Conservation (phyloP, 768 basidiomycete genomes). For the Pulveroboletus ravenelii region DNA sequence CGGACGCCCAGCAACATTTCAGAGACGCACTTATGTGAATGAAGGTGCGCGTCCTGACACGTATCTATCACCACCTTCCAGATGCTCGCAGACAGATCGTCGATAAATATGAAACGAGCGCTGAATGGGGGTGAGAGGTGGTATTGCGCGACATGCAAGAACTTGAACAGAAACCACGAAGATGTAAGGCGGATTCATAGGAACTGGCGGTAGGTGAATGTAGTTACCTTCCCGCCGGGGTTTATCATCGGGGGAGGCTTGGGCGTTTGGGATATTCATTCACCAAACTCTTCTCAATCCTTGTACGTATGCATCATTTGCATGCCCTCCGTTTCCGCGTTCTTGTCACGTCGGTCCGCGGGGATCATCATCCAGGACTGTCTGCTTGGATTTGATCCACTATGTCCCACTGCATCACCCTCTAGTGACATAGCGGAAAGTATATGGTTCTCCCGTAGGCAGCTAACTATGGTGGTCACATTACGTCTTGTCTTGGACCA, state of each 20-base stretch:
- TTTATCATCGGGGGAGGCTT: not conserved
- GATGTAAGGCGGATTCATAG: constrained; percentile 37
- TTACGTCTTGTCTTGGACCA: constrained; percentile 41
- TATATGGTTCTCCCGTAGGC: constrained; percentile 9
- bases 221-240: not conserved
- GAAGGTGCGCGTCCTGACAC: constrained; percentile 26
- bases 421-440: constrained; percentile 1
- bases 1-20: constrained; percentile 23
- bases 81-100: constrained; percentile 38
- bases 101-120: constrained; percentile 13
- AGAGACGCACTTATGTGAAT: constrained; percentile 25
- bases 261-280: constrained; percentile 19
- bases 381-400: constrained; percentile 35
- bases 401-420: constrained; percentile 27
- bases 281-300: constrained; percentile 34
- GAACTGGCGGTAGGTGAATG: constrained; percentile 38
- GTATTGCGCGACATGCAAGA: constrained; percentile 31
- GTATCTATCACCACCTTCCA: constrained; percentile 34
- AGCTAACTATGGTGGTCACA: constrained; percentile 34
- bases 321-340: constrained; percentile 32
- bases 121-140: constrained; percentile 34
- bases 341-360: constrained; percentile 30
- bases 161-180: constrained; percentile 21
- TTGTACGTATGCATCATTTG: constrained; percentile 28
- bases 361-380: constrained; percentile 42